A percentile compares a stretch with the other conserved stretches of the same genome.
These are phyloP conservation scores for Calocera cornea DNA, from an alignment of 768 basidiomycete genomes.

Conservation along the genomic window DNA sequence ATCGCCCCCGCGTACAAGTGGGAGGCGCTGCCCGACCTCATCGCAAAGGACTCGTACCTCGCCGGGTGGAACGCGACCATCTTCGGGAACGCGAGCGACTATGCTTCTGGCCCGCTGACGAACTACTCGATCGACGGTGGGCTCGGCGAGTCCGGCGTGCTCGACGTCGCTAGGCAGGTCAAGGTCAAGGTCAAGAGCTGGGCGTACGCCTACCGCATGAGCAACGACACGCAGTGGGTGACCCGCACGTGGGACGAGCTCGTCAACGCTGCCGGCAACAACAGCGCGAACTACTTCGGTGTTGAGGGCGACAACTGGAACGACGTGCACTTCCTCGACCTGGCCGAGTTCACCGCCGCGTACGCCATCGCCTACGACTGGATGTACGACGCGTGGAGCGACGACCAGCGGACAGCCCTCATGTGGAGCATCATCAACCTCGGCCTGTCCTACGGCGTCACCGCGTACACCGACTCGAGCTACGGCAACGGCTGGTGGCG, in stretches of 20 bases:
- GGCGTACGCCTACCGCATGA: conserved; percentile 32
- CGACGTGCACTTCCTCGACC: conserved; percentile 28
- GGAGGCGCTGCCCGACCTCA: conserved; percentile 27
- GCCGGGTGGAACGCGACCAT: conserved; percentile 33
- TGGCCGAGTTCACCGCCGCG: conserved; percentile 29
- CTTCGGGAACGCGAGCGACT: conserved; percentile 27
- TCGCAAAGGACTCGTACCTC: conserved; percentile 31
- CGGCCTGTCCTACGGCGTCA: not conserved
- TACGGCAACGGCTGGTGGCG: conserved; percentile 2
- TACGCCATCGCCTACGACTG: conserved; percentile 37
- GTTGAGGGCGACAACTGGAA: conserved; percentile 23
- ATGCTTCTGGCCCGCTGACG: conserved; percentile 20
- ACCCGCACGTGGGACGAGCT: conserved; percentile 31
- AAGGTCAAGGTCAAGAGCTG: conserved; percentile 33
- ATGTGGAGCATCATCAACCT: conserved; percentile 29
- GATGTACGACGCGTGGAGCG: conserved; percentile 34
- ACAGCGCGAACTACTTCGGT: conserved; percentile 24
- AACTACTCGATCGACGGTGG: conserved; percentile 29
- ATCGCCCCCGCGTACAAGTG: conserved; percentile 32
- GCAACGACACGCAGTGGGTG: conserved; percentile 31
- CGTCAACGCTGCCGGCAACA: conserved; percentile 27
- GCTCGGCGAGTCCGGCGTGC: conserved; percentile 28
- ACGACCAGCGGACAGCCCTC: conserved; percentile 25
- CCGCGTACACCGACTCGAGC: not conserved
- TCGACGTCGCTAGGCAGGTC: conserved; percentile 30